phyloP scores from a whole-genome alignment of 345 rosid genomes.

The Linum lewisii region DNA sequence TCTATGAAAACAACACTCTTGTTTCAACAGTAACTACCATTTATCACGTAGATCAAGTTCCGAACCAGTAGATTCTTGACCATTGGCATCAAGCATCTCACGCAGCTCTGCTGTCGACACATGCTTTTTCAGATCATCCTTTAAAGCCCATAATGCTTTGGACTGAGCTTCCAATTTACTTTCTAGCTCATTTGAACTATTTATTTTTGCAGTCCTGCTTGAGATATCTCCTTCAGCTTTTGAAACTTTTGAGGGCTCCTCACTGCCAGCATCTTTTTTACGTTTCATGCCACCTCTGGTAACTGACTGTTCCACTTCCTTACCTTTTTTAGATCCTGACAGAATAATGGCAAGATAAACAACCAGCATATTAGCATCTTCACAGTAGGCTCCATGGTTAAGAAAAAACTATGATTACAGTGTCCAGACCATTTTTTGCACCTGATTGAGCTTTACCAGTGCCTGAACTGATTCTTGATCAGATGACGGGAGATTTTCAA shows the following conservation, averaged over 20 bases:
- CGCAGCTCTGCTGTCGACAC: conserved; percentile 67
- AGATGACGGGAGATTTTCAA: conserved; percentile 57
- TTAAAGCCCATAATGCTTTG: conserved; percentile 76
- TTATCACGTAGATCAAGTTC: conserved; percentile 82
- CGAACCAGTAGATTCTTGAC: conserved; percentile 71
- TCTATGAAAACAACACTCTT: background rate
- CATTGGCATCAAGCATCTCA: conserved; percentile 67
- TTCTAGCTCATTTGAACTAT: conserved; percentile 26
- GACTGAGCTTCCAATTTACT: conserved; percentile 60
- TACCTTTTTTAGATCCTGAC: conserved; percentile 10
- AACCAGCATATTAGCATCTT: background rate
- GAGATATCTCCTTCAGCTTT: conserved; percentile 42
- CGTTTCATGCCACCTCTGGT: conserved; percentile 52
- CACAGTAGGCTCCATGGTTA: background rate
- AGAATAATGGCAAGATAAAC: background rate
- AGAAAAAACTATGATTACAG: background rate
- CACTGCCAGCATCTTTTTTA: conserved; percentile 32
- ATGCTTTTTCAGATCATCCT: conserved; percentile 75
- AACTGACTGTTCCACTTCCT: conserved; percentile 25
- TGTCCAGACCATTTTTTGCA: conserved; percentile 39
- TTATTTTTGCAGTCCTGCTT: conserved; percentile 22
- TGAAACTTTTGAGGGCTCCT: conserved; percentile 42
- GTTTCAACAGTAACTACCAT: conserved; percentile 43
- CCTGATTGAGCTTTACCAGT: conserved; percentile 34
- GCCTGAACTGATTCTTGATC: conserved; percentile 45